Conservation (phyloP, 2,329 filamentous ascomycete species). For the Ceratocystis ficicola region DNA sequence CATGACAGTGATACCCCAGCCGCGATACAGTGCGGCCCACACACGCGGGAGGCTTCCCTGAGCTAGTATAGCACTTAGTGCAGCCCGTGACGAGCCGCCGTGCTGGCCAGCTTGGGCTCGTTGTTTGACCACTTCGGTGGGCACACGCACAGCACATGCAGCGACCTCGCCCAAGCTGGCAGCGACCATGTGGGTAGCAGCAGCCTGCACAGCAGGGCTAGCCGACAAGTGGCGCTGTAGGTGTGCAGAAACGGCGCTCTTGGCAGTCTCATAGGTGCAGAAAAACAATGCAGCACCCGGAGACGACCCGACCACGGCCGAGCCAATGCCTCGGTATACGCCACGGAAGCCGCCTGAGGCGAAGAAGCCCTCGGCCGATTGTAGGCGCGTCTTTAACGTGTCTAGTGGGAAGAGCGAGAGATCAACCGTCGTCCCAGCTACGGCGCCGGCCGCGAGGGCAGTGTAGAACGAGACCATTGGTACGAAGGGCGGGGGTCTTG, state of each 20-base stretch:
- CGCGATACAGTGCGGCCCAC: slow-evolving; percentile 76
- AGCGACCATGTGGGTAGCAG: slow-evolving; percentile 59
- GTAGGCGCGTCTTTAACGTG: slow-evolving; percentile 94
- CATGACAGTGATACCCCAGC: slow-evolving; percentile 84
- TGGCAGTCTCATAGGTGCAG: slow-evolving; percentile 68
- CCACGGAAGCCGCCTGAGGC: slow-evolving; percentile 77
- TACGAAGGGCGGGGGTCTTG: not conserved
- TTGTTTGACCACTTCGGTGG: slow-evolving; percentile 95
- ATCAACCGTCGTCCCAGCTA: slow-evolving; percentile 93
- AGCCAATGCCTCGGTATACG: slow-evolving; percentile 86
- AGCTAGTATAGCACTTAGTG: slow-evolving; percentile 56
- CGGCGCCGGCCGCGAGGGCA: slow-evolving; percentile 64
- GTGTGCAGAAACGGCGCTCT: slow-evolving; percentile 26
- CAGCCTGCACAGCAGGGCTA: slow-evolving; percentile 29
- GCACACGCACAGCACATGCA: slow-evolving; percentile 82
- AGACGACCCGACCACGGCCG: slow-evolving; percentile 78
- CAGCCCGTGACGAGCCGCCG: slow-evolving; percentile 53
- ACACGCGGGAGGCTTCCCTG: slow-evolving; percentile 44
- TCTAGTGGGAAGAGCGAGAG: slow-evolving; percentile 95
- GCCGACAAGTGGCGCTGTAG: slow-evolving; percentile 23
- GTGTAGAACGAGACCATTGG: slow-evolving; percentile 41
- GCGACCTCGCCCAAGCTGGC: slow-evolving; percentile 80
- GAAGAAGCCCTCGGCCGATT: slow-evolving; percentile 67
- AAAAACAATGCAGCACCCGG: slow-evolving; percentile 96
- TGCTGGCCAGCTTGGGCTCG: slow-evolving; percentile 80